Evolutionary conservation across 2,329 filamentous ascomycete species (phyloP), one percentile per base, ranked within the genome.

Genomic region (Alternaria alternata): DNA sequence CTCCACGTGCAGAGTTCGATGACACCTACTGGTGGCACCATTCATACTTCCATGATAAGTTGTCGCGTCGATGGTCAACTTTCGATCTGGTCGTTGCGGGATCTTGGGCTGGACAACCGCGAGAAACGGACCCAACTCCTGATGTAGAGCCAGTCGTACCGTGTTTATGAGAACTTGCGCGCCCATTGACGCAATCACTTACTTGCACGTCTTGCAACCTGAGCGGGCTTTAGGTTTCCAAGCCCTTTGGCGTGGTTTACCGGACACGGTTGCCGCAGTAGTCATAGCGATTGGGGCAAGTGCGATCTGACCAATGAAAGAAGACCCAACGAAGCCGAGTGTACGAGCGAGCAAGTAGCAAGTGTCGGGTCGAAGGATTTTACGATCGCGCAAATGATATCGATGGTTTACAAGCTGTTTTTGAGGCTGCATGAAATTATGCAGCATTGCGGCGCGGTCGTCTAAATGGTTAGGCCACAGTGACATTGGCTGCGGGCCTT

Each of bases 171-270:
- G 16, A 36, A 38, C 11, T 12, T 34, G 7, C 46, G n/a, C 46
- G 22, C 32, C 16, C 16, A 7, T 39, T 41, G 49, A 41, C n/a
- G 22, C 16, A 38, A 8, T 9, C 9, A 65, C 64, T 63, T 61
- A 67, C 64, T 67, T 67, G 64, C 64, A 67, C 8, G 62, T 67
- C 51, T 65, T 67, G 47, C 64, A 67, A 2, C 64, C 64, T 41
- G 59, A 65, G 11, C 62, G 54, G 7, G 59, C 60, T 39, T 67
- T 67, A 2, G 64, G 62, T 36, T 58, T 67, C 64, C 64, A 67
- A 6, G 64, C 59, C 46, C 64, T 61, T 51, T 67, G 64, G 41
- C 64, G 64, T 11, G 53, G 38, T 41, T 65, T 67, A 20, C 62
- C 59, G 30, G 46, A 36, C 16, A 56, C 34, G 41, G 54, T 52